Evolutionary conservation across 148 eudicot genomes (phyloP).

Genomic region (Bassia scoparia): DNA sequence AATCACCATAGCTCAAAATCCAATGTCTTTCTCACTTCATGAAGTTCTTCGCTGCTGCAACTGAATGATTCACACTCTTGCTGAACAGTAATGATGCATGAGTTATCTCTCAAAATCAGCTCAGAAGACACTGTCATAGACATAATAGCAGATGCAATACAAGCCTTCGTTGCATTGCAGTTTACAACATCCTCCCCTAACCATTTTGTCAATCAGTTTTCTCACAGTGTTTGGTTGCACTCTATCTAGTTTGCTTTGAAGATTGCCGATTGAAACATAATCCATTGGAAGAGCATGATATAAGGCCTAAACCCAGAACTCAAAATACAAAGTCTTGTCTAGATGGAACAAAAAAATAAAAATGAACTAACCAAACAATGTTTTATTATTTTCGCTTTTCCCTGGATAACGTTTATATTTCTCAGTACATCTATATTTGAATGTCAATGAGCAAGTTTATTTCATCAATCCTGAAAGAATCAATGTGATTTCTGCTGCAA

Average conservation of each 20-base stretch:
- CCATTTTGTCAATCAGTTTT: constrained; percentile 82
- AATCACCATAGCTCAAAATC: constrained; percentile 58
- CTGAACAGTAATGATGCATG: constrained; percentile 22
- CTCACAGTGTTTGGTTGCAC: constrained; percentile 59
- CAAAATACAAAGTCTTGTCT: not conserved
- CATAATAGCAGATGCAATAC: constrained; percentile 36
- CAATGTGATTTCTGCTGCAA: not conserved
- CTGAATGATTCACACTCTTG: constrained; percentile 88
- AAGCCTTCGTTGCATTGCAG: constrained; percentile 63
- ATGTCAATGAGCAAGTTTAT: not conserved
- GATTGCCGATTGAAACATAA: constrained; percentile 57
- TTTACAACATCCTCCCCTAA: constrained; percentile 72
- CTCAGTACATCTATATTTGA: too few relatives aligned
- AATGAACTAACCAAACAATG: not conserved
- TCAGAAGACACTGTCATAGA: not conserved
- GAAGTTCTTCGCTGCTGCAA: constrained; percentile 61
- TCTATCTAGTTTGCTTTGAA: constrained; percentile 75
- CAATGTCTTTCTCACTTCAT: constrained; percentile 64
- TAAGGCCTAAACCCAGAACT: constrained; percentile 58
- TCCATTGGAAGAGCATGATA: constrained; percentile 85
- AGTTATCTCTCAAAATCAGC: not conserved
- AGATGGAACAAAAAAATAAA: not conserved
- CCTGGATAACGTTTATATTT: not conserved
- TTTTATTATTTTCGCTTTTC: too few relatives aligned
- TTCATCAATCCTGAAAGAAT: not conserved